Percentiles rank a stretch among this genome's conserved stretches.
Evolutionary conservation across 495 filamentous ascomycete species (phyloP).

Genomic region (Xylaria cubensis): DNA sequence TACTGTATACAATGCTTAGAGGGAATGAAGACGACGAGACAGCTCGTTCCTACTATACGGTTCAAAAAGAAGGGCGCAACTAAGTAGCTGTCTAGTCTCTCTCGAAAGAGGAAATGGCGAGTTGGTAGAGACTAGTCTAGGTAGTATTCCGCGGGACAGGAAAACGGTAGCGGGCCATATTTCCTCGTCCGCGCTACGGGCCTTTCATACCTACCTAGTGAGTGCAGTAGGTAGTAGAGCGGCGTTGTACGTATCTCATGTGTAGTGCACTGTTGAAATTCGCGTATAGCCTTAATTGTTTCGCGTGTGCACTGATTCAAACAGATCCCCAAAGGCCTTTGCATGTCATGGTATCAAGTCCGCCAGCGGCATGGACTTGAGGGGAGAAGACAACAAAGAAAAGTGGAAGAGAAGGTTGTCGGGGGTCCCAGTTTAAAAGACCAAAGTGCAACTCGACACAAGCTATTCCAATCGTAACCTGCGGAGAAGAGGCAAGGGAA

Average conservation of each 20-base stretch:
- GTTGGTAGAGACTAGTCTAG: background rate
- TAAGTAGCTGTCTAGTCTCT: background rate
- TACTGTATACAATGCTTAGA: no score
- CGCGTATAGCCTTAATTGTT: background rate
- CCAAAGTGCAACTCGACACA: conserved; percentile 10
- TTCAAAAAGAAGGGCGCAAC: background rate
- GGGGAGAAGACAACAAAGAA: background rate
- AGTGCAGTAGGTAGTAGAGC: background rate
- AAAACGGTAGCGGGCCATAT: background rate
- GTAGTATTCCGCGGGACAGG: conserved; percentile 10
- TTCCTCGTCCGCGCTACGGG: background rate
- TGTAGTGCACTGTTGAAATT: conserved; percentile 1
- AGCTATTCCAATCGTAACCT: conserved; percentile 7
- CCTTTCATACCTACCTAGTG: background rate
- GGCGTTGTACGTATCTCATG: background rate
- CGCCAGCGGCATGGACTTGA: background rate
- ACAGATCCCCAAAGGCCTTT: background rate
- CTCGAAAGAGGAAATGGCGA: background rate
- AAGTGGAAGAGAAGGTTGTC: background rate
- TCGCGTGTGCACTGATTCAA: background rate
- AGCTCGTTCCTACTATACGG: background rate
- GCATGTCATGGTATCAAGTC: background rate
- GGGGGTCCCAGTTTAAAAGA: conserved; percentile 10
- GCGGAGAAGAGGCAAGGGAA: background rate
- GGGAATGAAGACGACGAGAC: background rate